These are phyloP conservation scores for Ophiocordyceps camponoti-floridani DNA, from an alignment of 2,329 filamentous ascomycete genomes.

Conservation along the genomic window DNA sequence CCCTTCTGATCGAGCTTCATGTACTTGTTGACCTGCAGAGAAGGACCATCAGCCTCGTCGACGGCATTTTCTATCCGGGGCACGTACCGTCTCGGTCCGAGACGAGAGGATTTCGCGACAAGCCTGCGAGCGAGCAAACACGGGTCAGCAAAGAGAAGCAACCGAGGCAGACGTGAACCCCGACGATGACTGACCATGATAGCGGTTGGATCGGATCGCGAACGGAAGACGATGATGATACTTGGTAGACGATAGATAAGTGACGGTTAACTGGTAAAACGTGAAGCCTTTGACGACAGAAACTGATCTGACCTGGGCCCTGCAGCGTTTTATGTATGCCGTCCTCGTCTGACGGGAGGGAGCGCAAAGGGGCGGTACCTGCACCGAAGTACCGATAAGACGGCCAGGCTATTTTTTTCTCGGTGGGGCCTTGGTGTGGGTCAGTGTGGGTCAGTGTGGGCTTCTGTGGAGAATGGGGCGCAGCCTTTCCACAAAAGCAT, in stretches of 20 bases:
- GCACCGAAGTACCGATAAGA: not conserved
- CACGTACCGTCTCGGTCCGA: constrained; percentile 16
- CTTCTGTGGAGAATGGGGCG: not conserved
- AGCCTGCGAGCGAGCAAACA: constrained; percentile 5
- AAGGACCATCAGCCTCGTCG: constrained; percentile 10
- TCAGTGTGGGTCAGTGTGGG: not conserved
- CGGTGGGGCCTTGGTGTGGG: not conserved
- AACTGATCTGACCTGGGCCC: not conserved
- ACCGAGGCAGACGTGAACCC: not conserved
- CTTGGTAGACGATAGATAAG: not conserved
- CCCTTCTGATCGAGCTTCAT: constrained; percentile 80
- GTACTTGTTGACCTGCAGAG: constrained; percentile 70
- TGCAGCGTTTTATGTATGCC: not conserved
- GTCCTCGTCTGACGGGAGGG: not conserved
- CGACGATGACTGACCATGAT: constrained; percentile 4
- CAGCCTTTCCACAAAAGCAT: not conserved
- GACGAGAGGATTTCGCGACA: constrained; percentile 11
- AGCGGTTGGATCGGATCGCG: constrained; percentile 1
- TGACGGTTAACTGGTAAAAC: not conserved
- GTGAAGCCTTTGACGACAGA: not conserved
- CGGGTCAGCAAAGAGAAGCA: not conserved
- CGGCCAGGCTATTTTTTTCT: not conserved
- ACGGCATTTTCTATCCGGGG: not conserved
- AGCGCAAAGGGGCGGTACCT: not conserved
- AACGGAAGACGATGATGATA: not conserved